phyloP scores from a whole-genome alignment of 108 stramenopile species.

The Cyclotella kingstonii region DNA sequence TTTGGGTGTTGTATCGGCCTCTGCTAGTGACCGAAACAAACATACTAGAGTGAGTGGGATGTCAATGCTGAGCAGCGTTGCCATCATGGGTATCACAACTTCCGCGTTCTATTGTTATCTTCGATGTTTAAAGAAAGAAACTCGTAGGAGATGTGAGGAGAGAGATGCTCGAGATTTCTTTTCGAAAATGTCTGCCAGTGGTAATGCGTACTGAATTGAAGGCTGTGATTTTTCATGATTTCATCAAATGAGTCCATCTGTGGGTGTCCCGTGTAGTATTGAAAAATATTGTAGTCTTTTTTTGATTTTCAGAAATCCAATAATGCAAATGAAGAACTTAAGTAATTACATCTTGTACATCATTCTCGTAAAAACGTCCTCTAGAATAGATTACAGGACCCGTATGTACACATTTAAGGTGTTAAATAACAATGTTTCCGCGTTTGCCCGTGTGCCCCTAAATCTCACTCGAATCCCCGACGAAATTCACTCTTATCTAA shows the following conservation, averaged over 20 bases:
- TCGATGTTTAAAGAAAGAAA: conserved; percentile 14
- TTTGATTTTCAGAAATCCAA: too few relatives aligned
- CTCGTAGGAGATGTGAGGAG: conserved; percentile 44
- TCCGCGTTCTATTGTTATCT: conserved; percentile 34
- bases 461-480: neutral
- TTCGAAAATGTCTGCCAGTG: conserved; percentile 60
- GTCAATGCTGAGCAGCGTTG: conserved; percentile 15
- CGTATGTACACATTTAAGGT: too few relatives aligned
- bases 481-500: conserved; percentile 50
- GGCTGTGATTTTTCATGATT: too few relatives aligned
- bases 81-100: conserved; percentile 14
- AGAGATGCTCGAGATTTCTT: conserved; percentile 65
- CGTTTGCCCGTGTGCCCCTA: too few relatives aligned
- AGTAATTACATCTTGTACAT: too few relatives aligned
- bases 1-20: conserved; percentile 26
- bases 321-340: too few relatives aligned
- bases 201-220: conserved; percentile 60
- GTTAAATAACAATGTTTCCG: too few relatives aligned
- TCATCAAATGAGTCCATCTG: too few relatives aligned
- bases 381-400: too few relatives aligned
- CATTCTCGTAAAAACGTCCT: too few relatives aligned
- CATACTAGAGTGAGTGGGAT: conserved; percentile 5
- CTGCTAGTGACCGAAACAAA: neutral
- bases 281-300: too few relatives aligned
- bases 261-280: too few relatives aligned